Percentiles rank a stretch among this genome's conserved stretches.
These are phyloP conservation scores for Yarrowia porcina DNA, from an alignment of 805 yeast genomes.

Conservation along the genomic window DNA sequence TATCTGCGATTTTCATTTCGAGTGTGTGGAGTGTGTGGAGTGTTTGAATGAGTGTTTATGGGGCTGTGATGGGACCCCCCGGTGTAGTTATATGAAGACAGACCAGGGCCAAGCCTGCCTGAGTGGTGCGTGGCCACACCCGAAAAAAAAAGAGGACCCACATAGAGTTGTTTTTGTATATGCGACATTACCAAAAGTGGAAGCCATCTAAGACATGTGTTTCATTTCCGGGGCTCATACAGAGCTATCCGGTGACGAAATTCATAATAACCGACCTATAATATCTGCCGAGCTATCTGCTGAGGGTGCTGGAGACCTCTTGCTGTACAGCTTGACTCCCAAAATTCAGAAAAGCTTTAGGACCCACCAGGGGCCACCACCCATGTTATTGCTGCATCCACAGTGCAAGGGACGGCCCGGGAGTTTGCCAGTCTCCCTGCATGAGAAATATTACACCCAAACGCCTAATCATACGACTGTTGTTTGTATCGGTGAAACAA, in stretches of 20 bases:
- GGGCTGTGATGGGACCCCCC: too few species aligned
- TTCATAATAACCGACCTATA: not conserved
- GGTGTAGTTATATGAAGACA: not conserved
- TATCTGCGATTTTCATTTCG: conserved; percentile 9
- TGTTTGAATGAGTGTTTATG: not conserved
- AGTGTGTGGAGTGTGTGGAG: too few species aligned
- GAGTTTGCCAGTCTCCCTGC: not conserved
- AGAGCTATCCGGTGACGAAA: too few species aligned
- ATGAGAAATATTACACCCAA: not conserved
- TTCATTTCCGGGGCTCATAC: not conserved
- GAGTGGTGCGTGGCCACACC: not conserved
- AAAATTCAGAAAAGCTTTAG: not conserved
- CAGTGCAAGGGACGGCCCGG: conserved; percentile 7
- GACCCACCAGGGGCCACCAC: not conserved
- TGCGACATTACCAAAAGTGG: conserved; percentile 5
- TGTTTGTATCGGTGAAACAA: not conserved
- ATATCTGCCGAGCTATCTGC: not conserved
- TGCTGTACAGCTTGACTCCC: too few species aligned
- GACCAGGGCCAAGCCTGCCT: not conserved
- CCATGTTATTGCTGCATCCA: not conserved
- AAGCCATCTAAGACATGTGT: not conserved
- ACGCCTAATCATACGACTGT: not conserved
- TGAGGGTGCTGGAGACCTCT: too few species aligned
- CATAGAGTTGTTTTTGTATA: conserved; percentile 3
- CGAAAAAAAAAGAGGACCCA: not conserved